phyloP scores from a whole-genome alignment of 2,329 filamentous ascomycete species.

The Apiospora marii region DNA sequence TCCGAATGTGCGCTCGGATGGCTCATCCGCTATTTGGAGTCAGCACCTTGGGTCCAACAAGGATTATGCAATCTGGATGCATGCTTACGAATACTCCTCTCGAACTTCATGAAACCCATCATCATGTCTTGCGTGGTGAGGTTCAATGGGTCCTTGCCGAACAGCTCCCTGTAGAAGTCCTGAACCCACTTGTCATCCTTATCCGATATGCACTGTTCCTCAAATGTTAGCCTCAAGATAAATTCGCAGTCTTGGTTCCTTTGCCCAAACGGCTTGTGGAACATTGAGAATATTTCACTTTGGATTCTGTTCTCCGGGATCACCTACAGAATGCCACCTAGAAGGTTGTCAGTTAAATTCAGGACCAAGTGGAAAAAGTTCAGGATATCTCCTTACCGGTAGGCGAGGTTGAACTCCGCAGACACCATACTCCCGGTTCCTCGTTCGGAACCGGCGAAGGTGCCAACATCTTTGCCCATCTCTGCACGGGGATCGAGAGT shows the following conservation, averaged over 20 bases:
- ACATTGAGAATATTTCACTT: neutral
- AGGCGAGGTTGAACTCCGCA: conserved; percentile 88
- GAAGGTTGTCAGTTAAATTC: neutral
- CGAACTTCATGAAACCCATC: conserved; percentile 68
- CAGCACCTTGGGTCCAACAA: neutral
- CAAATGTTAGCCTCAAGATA: neutral
- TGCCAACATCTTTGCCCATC: conserved; percentile 64
- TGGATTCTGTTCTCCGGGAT: neutral
- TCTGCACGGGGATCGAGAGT: conserved; percentile 79
- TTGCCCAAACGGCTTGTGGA: too few relatives aligned
- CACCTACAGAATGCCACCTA: conserved; percentile 23
- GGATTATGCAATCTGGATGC: neutral
- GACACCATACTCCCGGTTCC: conserved; percentile 85
- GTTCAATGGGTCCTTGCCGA: conserved; percentile 64
- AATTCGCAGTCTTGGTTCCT: neutral
- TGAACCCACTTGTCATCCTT: conserved; percentile 85
- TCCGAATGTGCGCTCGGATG: conserved; percentile 72
- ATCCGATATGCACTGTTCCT: conserved; percentile 64
- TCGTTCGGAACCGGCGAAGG: conserved; percentile 66
- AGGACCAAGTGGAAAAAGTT: neutral
- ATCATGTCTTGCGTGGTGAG: conserved; percentile 69
- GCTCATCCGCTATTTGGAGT: conserved; percentile 60
- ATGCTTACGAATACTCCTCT: conserved; percentile 55
- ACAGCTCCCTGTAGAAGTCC: conserved; percentile 68
- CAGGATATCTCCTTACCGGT: conserved; percentile 59